Conservation (phyloP, 164 flowering plant species). For the Kalanchoe fedtschenkoi region DNA sequence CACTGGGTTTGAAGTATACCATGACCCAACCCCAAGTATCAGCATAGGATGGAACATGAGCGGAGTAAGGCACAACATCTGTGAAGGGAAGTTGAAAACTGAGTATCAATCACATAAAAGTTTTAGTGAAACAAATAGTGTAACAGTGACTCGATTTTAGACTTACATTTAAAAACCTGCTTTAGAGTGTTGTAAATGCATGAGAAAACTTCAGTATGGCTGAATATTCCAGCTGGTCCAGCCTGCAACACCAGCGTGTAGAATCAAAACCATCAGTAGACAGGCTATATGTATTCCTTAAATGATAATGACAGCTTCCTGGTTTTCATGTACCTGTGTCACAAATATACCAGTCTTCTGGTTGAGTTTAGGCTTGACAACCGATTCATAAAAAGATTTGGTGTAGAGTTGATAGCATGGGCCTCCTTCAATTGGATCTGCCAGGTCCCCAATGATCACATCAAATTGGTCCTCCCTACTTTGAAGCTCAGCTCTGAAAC, state of each 20-base stretch:
- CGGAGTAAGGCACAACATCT: slow-evolving; percentile 93
- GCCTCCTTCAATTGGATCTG: slow-evolving; percentile 87
- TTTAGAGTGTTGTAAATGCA: slow-evolving; percentile 80
- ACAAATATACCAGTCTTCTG: slow-evolving; percentile 63
- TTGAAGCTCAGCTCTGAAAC: slow-evolving; percentile 53
- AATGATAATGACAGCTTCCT: not conserved
- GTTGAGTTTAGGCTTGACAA: slow-evolving; percentile 80
- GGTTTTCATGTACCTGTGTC: slow-evolving; percentile 50
- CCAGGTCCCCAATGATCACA: slow-evolving; percentile 73
- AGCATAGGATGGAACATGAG: slow-evolving; percentile 92
- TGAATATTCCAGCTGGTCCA: slow-evolving; percentile 87
- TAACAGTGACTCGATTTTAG: too few relatives aligned
- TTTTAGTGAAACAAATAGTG: too few relatives aligned
- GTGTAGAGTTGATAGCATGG: slow-evolving; percentile 86
- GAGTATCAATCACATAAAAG: too few relatives aligned
- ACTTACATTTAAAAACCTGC: slow-evolving; percentile 84
- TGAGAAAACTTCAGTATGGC: slow-evolving; percentile 87
- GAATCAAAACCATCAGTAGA: not conserved
- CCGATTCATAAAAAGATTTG: slow-evolving; percentile 60
- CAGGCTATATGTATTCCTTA: not conserved
- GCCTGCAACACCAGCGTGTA: slow-evolving; percentile 32
- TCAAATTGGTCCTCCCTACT: slow-evolving; percentile 55
- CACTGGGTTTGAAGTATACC: slow-evolving; percentile 25
- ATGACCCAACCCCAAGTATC: slow-evolving; percentile 99
- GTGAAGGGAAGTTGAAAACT: slow-evolving; percentile 17